Evolutionary conservation across 1,284 basidiomycete species (phyloP).

Genomic region (Gomphus sp.): DNA sequence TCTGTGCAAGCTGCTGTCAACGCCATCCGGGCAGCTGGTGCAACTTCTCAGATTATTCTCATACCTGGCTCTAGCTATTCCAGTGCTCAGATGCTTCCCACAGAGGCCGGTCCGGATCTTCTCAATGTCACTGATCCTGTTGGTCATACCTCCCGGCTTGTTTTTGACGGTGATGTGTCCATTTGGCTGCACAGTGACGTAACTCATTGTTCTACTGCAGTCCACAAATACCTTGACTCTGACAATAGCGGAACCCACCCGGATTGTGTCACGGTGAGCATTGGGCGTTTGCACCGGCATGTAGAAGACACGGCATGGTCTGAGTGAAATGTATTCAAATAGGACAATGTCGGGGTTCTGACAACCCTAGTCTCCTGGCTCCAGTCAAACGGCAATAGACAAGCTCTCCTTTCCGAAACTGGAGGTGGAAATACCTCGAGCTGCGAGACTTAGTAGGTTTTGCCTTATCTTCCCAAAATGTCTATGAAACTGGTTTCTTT

Average conservation of each 20-base stretch:
- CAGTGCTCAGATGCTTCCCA: constrained; percentile 39
- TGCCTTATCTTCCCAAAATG: not conserved
- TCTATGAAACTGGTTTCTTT: not conserved
- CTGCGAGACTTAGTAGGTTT: constrained; percentile 31
- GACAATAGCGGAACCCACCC: constrained; percentile 48
- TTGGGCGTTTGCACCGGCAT: not conserved
- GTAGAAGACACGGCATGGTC: not conserved
- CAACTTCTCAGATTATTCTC: constrained; percentile 37
- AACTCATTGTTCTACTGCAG: constrained; percentile 34
- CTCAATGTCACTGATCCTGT: constrained; percentile 46
- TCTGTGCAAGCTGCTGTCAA: constrained; percentile 40
- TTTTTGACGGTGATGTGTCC: constrained; percentile 38
- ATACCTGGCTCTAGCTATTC: constrained; percentile 38
- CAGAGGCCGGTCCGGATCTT: constrained; percentile 41
- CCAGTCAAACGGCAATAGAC: constrained; percentile 37
- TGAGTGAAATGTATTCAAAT: not conserved
- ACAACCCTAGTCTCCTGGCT: constrained; percentile 38
- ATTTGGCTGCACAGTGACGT: not conserved
- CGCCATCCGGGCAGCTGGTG: constrained; percentile 38
- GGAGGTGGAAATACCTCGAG: constrained; percentile 46
- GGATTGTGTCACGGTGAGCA: constrained; percentile 34
- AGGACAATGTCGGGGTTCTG: constrained; percentile 40
- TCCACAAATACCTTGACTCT: constrained; percentile 53
- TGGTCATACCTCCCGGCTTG: constrained; percentile 37
- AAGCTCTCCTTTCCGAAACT: constrained; percentile 49